Evolutionary conservation across 2,329 filamentous ascomycete genomes (phyloP).

Genomic region (Cyanodermella asteris): DNA sequence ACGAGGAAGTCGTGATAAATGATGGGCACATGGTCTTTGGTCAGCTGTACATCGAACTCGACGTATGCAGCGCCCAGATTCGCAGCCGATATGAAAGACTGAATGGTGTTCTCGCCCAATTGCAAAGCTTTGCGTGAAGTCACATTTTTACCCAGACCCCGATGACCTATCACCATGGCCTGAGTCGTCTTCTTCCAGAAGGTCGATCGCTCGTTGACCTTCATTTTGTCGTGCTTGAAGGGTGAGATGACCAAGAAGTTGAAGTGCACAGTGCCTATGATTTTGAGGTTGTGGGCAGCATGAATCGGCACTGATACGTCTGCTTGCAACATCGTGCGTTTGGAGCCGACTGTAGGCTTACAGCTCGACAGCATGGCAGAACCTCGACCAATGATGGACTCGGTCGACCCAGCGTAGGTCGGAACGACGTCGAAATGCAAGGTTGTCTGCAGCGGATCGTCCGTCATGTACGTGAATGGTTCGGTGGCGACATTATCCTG

Average conservation of each 20-base stretch:
- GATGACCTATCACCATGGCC: constrained; percentile 59
- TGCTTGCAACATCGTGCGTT: constrained; percentile 78
- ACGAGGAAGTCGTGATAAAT: constrained; percentile 98
- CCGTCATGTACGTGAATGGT: constrained; percentile 71
- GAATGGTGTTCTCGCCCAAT: constrained; percentile 81
- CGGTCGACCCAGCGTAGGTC: constrained; percentile 66
- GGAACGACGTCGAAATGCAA: constrained; percentile 87
- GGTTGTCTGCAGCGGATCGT: constrained; percentile 60
- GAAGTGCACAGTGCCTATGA: constrained; percentile 90
- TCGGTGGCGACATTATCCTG: constrained; percentile 88
- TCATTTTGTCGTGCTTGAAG: constrained; percentile 85
- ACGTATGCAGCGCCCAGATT: constrained; percentile 65
- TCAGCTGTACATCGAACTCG: constrained; percentile 69
- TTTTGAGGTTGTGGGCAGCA: constrained; percentile 56
- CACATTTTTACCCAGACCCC: constrained; percentile 75
- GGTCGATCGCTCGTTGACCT: constrained; percentile 69
- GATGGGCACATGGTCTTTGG: constrained; percentile 95
- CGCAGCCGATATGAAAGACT: constrained; percentile 82
- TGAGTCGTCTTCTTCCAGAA: constrained; percentile 89
- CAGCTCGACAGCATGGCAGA: constrained; percentile 75
- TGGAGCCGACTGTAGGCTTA: constrained; percentile 59
- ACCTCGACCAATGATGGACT: constrained; percentile 68
- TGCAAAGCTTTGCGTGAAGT: constrained; percentile 69
- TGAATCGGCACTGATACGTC: constrained; percentile 85
- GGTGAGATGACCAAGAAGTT: constrained; percentile 91